These are phyloP conservation scores for Iris macrosiphon DNA, from an alignment of 106 monocot species.

Conservation along the genomic window DNA sequence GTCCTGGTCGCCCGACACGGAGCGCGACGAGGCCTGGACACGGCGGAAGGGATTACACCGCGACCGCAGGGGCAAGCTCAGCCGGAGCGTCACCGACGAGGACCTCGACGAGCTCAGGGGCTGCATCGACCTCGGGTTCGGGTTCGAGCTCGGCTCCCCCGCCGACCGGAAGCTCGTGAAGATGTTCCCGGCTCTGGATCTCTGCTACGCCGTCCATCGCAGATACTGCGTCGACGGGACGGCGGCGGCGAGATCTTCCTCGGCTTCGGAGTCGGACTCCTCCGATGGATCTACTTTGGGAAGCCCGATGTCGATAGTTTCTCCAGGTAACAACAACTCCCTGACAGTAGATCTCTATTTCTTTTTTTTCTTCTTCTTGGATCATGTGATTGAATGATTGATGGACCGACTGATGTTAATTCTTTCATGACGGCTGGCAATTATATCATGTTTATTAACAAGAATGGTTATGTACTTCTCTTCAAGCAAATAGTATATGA, in stretches of 20 bases:
- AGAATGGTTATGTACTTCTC: too few species aligned
- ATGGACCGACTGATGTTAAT: too few species aligned
- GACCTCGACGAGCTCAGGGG: constrained; percentile 84
- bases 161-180: constrained; percentile 22
- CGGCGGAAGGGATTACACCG: constrained; percentile 34
- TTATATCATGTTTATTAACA: too few species aligned
- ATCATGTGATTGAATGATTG: too few species aligned
- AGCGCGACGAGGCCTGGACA: constrained; percentile 65
- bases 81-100: constrained; percentile 67
- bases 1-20: constrained; percentile 74
- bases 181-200: constrained; percentile 50
- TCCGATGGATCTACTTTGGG: constrained; percentile 8
- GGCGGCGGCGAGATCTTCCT: background rate
- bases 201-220: constrained; percentile 38
- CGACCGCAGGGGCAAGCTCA: constrained; percentile 17
- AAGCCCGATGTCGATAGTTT: constrained; percentile 32
- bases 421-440: too few species aligned
- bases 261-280: constrained; percentile 9
- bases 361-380: too few species aligned
- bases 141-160: constrained; percentile 23
- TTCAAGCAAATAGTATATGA: too few species aligned
- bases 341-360: too few species aligned
- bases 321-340: constrained; percentile 42
- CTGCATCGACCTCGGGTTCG: constrained; percentile 73
- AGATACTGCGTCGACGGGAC: constrained; percentile 4